Base-by-base conservation (phyloP, 2,329 filamentous ascomycete species). In the Blastomyces percursus region DNA sequence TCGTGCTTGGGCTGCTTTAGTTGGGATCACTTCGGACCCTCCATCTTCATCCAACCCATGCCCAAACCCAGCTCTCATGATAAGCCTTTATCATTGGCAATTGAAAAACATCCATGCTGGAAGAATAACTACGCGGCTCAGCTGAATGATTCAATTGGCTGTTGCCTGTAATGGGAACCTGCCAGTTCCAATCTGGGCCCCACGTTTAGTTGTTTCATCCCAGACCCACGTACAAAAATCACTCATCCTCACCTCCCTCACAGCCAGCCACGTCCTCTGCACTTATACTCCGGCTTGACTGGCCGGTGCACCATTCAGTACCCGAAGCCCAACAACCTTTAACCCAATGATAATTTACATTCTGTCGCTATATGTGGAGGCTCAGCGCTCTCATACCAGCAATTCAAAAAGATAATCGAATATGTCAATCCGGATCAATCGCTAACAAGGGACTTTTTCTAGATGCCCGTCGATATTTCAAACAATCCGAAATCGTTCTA, bases 391-490 rank as follows among this genome's bases (percentile, higher is more conserved):
- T 21, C 19, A 40, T 8, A 16, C 52, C 2, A 1, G 16, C 11
- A 35, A 38, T 40, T 14, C 14, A 35, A 46, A 42, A 27, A 32
- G 16, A 44, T 16, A 30, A 30, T 16, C 14, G 16, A 42, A 27
- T 12, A 12, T 51, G 8, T 24, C n/a, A 27, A 27, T 48, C 8
- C 19, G 8, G 11, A n/a, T 11, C 24, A 32, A 48, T 35, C 19
- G n/a, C 57, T 59, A 48, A 59, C 24, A 27, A 50, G 19, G 24
- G 24, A 11, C n/a, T 27, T 35, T 35, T n/a, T 58, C 54, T 72
- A 92, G 94, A 99, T 76, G 94, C 94, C 59, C 86, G 94, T 70
- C 86, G 94, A 70, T 99, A 99, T 79, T 99, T 99, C 80, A 99
- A 99, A 77, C 94, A 99, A 77, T 96, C 91, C 60, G 94, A 99